phyloP scores from a whole-genome alignment of 2,329 filamentous ascomycete species.

The Aaosphaeria pasadenensis region DNA sequence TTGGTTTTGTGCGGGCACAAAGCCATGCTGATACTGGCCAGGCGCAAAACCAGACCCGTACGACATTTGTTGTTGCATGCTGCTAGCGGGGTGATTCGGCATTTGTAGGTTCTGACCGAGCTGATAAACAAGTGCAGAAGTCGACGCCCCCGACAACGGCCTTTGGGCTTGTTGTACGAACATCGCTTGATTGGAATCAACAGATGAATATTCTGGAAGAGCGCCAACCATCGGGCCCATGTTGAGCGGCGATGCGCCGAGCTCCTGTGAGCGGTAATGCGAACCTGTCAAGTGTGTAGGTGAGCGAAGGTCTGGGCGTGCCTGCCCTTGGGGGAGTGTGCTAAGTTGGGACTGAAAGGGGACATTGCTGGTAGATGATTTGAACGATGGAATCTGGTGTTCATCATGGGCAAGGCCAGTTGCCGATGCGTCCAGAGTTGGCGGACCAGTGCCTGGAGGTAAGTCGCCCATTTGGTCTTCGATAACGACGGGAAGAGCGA shows the following conservation, averaged over 20 bases:
- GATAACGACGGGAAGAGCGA: conserved; percentile 38
- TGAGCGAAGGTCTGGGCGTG: conserved; percentile 27
- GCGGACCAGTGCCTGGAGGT: conserved; percentile 27
- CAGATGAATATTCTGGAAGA: conserved; percentile 32
- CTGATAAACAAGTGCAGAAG: conserved; percentile 40
- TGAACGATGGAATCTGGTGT: conserved; percentile 16
- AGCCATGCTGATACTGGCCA: conserved; percentile 27
- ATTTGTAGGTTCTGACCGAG: conserved; percentile 38
- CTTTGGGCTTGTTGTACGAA: conserved; percentile 23
- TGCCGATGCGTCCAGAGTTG: conserved; percentile 27
- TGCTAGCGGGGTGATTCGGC: conserved; percentile 17
- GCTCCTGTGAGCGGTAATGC: conserved; percentile 24
- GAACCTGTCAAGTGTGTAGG: conserved; percentile 16
- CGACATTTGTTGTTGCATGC: conserved; percentile 18
- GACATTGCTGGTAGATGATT: conserved; percentile 19
- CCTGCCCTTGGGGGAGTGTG: conserved; percentile 25
- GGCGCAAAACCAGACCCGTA: conserved; percentile 25
- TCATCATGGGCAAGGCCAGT: conserved; percentile 26
- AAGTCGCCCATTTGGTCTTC: conserved; percentile 41
- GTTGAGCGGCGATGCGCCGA: conserved; percentile 27
- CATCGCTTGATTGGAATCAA: conserved; percentile 12
- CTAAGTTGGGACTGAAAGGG: conserved; percentile 39
- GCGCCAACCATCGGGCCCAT: conserved; percentile 36
- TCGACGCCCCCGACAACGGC: conserved; percentile 35
- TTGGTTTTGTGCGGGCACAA: conserved; percentile 19